Evolutionary conservation across 2,329 filamentous ascomycete species (phyloP).

Genomic region (Alternaria alternata): DNA sequence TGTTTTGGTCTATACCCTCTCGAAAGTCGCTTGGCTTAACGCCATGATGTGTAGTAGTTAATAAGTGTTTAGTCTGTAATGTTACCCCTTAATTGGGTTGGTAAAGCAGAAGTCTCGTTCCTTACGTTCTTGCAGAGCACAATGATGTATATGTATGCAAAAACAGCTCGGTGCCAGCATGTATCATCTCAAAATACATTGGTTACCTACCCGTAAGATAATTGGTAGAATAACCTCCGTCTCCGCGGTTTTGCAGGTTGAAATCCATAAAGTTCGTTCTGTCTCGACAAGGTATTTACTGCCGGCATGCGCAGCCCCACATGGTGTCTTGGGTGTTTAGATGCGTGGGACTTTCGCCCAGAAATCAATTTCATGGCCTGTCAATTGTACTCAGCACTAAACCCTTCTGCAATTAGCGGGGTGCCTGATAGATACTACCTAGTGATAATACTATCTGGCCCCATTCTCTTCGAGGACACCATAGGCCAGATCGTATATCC

Average conservation of each 20-base stretch:
- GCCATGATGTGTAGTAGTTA: neutral
- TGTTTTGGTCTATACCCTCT: slow-evolving; percentile 9
- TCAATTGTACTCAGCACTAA: neutral
- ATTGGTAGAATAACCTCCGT: neutral
- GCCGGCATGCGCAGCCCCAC: neutral
- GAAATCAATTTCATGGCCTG: neutral
- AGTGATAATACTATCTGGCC: neutral
- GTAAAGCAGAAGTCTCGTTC: neutral
- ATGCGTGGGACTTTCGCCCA: neutral
- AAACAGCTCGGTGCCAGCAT: neutral
- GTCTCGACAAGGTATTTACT: neutral
- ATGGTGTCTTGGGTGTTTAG: neutral
- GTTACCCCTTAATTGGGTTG: neutral
- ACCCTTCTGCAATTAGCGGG: neutral
- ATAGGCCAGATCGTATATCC: neutral
- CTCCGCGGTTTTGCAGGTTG: neutral
- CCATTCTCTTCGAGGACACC: neutral
- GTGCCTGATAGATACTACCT: neutral
- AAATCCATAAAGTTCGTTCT: neutral
- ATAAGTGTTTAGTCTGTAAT: slow-evolving; percentile 1
- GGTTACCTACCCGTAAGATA: neutral
- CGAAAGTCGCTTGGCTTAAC: neutral
- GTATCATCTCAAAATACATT: neutral
- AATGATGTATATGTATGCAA: neutral
- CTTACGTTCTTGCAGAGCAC: neutral